phyloP scores from a whole-genome alignment of 805 yeast genomes.

The Cyberlindnera amylophila region DNA sequence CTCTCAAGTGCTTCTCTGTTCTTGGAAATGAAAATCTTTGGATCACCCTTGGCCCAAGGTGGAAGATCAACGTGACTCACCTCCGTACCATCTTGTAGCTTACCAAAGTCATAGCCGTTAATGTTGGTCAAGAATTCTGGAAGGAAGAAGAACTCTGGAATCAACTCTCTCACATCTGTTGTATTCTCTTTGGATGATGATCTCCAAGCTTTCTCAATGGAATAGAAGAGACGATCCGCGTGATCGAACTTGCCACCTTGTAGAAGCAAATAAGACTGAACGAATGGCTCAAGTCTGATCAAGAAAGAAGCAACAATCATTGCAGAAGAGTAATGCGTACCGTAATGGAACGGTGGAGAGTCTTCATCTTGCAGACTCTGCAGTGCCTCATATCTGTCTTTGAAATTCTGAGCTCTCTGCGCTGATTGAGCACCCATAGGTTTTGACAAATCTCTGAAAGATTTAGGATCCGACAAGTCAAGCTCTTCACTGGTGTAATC shows the following conservation, averaged over 20 bases:
- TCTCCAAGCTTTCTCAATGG: conserved; percentile 73
- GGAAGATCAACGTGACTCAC: conserved; percentile 69
- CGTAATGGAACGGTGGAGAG: conserved; percentile 84
- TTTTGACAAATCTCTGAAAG: conserved; percentile 72
- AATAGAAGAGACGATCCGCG: conserved; percentile 76
- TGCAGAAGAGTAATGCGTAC: conserved; percentile 90
- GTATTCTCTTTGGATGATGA: conserved; percentile 78
- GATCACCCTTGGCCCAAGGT: conserved; percentile 80
- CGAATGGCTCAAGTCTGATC: conserved; percentile 76
- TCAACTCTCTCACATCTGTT: conserved; percentile 83
- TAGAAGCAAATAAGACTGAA: conserved; percentile 67
- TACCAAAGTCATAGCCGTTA: conserved; percentile 68
- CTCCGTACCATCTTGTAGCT: conserved; percentile 52
- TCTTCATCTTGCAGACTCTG: conserved; percentile 52
- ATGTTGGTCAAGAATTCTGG: conserved; percentile 73
- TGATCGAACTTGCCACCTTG: conserved; percentile 91
- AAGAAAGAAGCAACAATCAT: conserved; percentile 86
- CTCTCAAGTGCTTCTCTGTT: conserved; percentile 84
- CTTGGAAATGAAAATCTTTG: conserved; percentile 65
- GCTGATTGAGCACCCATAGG: conserved; percentile 89
- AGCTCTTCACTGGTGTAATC: conserved; percentile 70
- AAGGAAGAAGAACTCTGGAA: conserved; percentile 79
- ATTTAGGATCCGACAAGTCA: conserved; percentile 57
- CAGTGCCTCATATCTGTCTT: conserved; percentile 70
- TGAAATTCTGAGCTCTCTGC: conserved; percentile 57